Percentiles rank a stretch among this genome's conserved stretches.
phyloP scores from a whole-genome alignment of 2,329 filamentous ascomycete species.

The Aspergillus carbonarius region DNA sequence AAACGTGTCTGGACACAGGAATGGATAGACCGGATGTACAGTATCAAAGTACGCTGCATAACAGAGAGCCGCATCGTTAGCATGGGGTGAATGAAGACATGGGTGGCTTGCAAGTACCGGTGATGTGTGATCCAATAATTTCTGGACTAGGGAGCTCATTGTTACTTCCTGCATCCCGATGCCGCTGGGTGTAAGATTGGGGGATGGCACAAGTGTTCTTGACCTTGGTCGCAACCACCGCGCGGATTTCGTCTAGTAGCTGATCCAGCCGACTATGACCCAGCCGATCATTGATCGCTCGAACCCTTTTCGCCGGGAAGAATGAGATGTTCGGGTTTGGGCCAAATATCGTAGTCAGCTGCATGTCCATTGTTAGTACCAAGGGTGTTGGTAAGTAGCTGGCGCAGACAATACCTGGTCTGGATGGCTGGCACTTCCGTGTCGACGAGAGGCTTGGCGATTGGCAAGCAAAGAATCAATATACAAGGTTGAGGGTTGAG shows the following conservation, averaged over 20 bases:
- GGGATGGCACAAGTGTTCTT: conserved; percentile 1
- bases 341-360: neutral
- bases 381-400: neutral
- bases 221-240: conserved; percentile 5
- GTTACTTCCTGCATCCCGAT: neutral
- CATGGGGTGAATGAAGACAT: neutral
- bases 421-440: neutral
- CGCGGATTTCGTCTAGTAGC: conserved; percentile 5
- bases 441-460: neutral
- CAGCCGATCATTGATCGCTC: conserved; percentile 5
- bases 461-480: conserved; percentile 9
- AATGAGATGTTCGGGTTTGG: conserved; percentile 11
- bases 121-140: neutral
- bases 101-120: neutral
- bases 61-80: neutral
- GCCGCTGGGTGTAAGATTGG: neutral
- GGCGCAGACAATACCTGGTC: neutral
- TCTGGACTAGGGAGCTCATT: neutral
- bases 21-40: conserved; percentile 42
- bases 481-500: neutral
- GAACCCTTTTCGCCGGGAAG: conserved; percentile 7
- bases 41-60: conserved; percentile 39
- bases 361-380: neutral
- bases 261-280: conserved; percentile 8
- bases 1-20: conserved; percentile 39